These are phyloP conservation scores for Posidonia australis DNA, from an alignment of 106 monocot genomes.

Conservation along the genomic window DNA sequence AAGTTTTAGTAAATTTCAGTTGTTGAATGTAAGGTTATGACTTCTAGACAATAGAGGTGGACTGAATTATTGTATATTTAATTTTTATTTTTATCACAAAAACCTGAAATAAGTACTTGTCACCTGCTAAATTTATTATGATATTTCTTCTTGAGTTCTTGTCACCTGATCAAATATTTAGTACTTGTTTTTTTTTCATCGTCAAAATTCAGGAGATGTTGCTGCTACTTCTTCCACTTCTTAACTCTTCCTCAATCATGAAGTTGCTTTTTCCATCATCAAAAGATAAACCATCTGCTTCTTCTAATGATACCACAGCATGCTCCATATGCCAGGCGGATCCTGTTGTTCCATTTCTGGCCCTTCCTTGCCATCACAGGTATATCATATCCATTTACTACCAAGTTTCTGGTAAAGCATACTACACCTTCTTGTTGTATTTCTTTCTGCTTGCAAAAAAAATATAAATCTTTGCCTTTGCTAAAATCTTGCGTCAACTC, in stretches of 20 bases:
- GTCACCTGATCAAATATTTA: too few relatives aligned
- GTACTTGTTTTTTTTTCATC: not conserved
- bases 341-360: slow-evolving; percentile 78
- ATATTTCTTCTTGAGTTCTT: not conserved
- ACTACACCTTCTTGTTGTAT: not conserved
- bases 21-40: too few relatives aligned
- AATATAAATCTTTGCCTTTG: too few relatives aligned
- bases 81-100: too few relatives aligned
- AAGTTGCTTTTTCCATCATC: slow-evolving; percentile 79
- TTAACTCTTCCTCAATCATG: slow-evolving; percentile 77
- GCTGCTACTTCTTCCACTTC: slow-evolving; percentile 91
- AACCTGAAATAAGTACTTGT: too few relatives aligned
- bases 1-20: too few relatives aligned
- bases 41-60: too few relatives aligned
- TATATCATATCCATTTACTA: slow-evolving; percentile 9
- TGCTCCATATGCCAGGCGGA: slow-evolving; percentile 79
- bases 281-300: slow-evolving; percentile 59
- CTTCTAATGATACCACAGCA: slow-evolving; percentile 41
- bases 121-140: not conserved
- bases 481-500: too few relatives aligned
- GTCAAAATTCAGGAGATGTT: slow-evolving; percentile 74
- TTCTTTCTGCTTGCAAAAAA: too few relatives aligned
- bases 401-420: not conserved
- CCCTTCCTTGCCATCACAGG: slow-evolving; percentile 96
- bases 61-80: too few relatives aligned